Evolutionary conservation across 331 rosid genomes (phyloP).

Genomic region (Rosa hybrid): DNA sequence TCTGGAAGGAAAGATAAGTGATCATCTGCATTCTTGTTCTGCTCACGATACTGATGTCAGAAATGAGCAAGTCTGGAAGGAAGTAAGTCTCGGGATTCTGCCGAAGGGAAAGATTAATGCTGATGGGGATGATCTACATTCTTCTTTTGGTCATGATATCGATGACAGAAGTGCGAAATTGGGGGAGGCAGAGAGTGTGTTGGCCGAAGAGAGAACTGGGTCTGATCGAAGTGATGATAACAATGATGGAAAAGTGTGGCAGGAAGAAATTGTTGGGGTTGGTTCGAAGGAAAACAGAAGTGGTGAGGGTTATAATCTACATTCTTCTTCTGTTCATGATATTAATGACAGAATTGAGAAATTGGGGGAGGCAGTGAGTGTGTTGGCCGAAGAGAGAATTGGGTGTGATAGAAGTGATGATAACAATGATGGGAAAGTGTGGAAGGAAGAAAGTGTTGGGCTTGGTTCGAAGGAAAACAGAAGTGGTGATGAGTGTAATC

Average conservation of each 20-base stretch:
- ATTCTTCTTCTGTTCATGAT: background rate
- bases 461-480: background rate
- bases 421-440: background rate
- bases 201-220: background rate
- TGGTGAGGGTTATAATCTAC: background rate
- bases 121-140: background rate
- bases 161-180: no score
- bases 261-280: background rate
- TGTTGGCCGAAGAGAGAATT: background rate
- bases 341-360: background rate
- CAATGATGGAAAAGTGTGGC: background rate
- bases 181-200: no score
- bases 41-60: background rate
- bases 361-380: background rate
- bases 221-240: background rate
- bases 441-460: background rate
- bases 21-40: background rate
- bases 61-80: background rate
- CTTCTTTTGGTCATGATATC: no score
- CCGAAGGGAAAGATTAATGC: background rate
- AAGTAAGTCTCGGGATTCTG: background rate
- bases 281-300: background rate
- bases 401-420: background rate
- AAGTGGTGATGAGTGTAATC: background rate
- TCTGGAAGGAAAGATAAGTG: background rate